Evolutionary conservation across 768 basidiomycete species (phyloP).

Genomic region (Obba rivulosa): DNA sequence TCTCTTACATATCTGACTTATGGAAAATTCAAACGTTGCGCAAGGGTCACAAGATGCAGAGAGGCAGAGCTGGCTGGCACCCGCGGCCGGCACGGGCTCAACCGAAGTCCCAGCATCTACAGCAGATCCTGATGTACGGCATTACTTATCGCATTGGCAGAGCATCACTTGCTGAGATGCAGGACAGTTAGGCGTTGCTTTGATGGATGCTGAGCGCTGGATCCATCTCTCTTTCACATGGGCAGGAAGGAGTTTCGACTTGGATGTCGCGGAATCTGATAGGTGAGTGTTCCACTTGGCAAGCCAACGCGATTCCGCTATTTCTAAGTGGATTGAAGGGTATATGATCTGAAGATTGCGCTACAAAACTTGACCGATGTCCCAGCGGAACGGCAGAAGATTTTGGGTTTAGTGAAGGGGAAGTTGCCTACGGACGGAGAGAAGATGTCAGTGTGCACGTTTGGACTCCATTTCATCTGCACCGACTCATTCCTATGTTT

Average conservation of each 20-base stretch:
- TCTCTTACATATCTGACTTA: no score
- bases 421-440: constrained; percentile 75
- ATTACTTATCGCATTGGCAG: background rate
- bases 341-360: constrained; percentile 72
- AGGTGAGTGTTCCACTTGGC: constrained; percentile 37
- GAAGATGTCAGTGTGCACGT: constrained; percentile 39
- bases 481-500: no score
- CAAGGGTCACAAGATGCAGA: no score
- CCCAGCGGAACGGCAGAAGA: constrained; percentile 82
- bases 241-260: constrained; percentile 60
- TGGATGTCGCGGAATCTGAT: constrained; percentile 74
- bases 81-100: no score
- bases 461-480: no score
- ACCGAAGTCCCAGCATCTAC: no score
- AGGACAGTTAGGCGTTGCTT: no score
- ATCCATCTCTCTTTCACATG: constrained; percentile 64
- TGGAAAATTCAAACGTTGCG: no score
- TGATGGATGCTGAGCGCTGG: constrained; percentile 36
- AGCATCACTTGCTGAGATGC: background rate
- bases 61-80: no score
- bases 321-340: constrained; percentile 37
- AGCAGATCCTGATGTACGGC: no score
- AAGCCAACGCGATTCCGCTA: background rate
- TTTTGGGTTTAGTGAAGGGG: constrained; percentile 79
- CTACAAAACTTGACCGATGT: constrained; percentile 71